These are phyloP conservation scores for Cryptococcus sp. DNA, from an alignment of 1,284 basidiomycete species.

Conservation along the genomic window DNA sequence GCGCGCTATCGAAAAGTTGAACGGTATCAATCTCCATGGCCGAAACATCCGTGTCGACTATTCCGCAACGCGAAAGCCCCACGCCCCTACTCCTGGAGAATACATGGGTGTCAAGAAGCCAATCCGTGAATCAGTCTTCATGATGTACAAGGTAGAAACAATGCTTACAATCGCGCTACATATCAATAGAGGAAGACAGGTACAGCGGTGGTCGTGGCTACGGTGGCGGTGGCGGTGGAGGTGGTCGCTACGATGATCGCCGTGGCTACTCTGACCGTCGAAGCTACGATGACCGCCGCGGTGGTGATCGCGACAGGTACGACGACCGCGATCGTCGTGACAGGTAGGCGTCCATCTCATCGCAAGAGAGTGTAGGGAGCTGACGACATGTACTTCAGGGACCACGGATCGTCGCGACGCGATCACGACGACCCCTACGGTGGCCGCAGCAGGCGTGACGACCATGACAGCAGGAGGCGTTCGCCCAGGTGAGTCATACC, in stretches of 20 bases:
- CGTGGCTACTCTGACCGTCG: slow-evolving; percentile 43
- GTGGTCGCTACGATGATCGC: slow-evolving; percentile 17
- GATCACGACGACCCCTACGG: slow-evolving; percentile 39
- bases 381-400: neutral
- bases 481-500: slow-evolving; percentile 24
- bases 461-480: slow-evolving; percentile 25
- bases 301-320: slow-evolving; percentile 22
- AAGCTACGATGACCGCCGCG: slow-evolving; percentile 25
- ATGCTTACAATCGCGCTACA: slow-evolving; percentile 2
- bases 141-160: slow-evolving; percentile 1
- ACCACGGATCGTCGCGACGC: slow-evolving; percentile 11
- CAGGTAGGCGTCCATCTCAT: slow-evolving; percentile 19
- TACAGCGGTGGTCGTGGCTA: slow-evolving; percentile 54
- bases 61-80: slow-evolving; percentile 88
- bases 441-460: slow-evolving; percentile 35
- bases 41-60: slow-evolving; percentile 95
- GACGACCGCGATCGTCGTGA: slow-evolving; percentile 36
- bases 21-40: slow-evolving; percentile 91
- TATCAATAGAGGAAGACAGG: slow-evolving; percentile 57
- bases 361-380: neutral
- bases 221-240: slow-evolving; percentile 45
- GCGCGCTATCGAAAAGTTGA: slow-evolving; percentile 84
- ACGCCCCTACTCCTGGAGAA: slow-evolving; percentile 94
- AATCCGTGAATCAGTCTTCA: slow-evolving; percentile 21
- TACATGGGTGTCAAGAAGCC: slow-evolving; percentile 90